Evolutionary conservation across 2,329 filamentous ascomycete genomes (phyloP), one percentile per base, ranked within the genome.

Genomic region (Sphaerostilbella broomeana): DNA sequence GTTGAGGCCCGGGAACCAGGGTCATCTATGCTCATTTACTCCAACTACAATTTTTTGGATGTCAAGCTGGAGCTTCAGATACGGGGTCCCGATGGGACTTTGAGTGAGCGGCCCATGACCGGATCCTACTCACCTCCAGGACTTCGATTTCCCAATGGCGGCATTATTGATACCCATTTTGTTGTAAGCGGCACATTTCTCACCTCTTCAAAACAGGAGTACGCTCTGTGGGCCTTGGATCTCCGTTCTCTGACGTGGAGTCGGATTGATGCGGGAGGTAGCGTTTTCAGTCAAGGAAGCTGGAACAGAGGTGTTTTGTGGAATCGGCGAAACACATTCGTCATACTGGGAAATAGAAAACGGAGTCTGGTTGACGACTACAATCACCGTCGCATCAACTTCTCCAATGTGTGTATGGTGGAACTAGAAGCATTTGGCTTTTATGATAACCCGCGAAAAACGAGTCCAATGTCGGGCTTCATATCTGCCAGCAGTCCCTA

Each of bases 21-120:
- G 6, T 78, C 77, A 2, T 81, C 79, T 2, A 95, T 97, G 88
- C 73, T 98, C 46, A 94, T 98, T 31, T 98, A 98, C 61, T 97
- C 90, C 17, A 98, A 98, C 59, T 98, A 98, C 64, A 97, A 98
- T 62, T 98, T 98, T 55, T 63, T 98, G 40, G 90, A 98, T 53
- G 92, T 98, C 49, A 97, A 95, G 59, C 69, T 98, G 17, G 92
- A 98, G 61, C 69, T 98, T 25, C 92, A 97, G 61, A 79, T 98
- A 33, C 79, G 92, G 37, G 72, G 84, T 7, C 77, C 86, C 2
- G 89, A 97, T 58, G 90, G 92, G 20, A 80, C 79, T 0, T 67
- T 98, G 38, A 77, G 79, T 1, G 92, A 98, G 60, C 89, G 86
- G 62, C 77, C 84, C 18, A 97, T 98, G 90, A 81, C 81, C 13